phyloP scores from a whole-genome alignment of 2,329 filamentous ascomycete genomes.

The Trichothecium sympodiale region DNA sequence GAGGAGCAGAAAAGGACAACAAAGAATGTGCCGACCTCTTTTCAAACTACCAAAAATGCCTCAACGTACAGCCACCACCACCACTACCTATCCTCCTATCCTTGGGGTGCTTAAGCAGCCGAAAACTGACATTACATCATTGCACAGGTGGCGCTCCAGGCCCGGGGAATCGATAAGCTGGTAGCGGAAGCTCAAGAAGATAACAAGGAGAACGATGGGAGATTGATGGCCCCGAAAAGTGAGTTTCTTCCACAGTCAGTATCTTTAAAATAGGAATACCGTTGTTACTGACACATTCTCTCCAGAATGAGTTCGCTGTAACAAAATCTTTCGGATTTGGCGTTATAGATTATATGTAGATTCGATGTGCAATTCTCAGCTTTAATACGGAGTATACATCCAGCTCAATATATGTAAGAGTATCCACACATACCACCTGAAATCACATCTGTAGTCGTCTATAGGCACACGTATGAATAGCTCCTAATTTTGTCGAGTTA shows the following conservation, averaged over 20 bases:
- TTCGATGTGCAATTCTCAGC: too few species aligned
- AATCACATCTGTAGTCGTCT: too few species aligned
- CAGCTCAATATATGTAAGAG: too few species aligned
- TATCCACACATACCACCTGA: too few species aligned
- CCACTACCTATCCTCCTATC: not conserved
- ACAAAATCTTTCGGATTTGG: too few species aligned
- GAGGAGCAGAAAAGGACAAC: conserved; percentile 70
- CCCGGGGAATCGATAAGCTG: conserved; percentile 85
- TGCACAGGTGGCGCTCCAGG: conserved; percentile 72
- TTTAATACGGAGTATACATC: too few species aligned
- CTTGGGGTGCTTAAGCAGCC: conserved; percentile 2
- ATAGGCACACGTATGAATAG: too few species aligned
- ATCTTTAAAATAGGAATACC: too few species aligned
- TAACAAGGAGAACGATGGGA: conserved; percentile 73
- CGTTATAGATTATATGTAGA: too few species aligned
- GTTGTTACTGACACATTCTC: too few species aligned
- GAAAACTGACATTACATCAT: not conserved
- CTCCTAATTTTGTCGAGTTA: too few species aligned
- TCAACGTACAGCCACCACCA: conserved; percentile 46
- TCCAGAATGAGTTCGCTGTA: too few species aligned
- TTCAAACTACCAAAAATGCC: conserved; percentile 76
- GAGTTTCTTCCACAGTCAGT: conserved; percentile 7
- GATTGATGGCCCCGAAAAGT: conserved; percentile 29
- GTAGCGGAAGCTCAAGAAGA: conserved; percentile 83
- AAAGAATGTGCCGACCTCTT: conserved; percentile 79